Base-by-base conservation (phyloP, 257 asterid species). In the Lycium barbarum region DNA sequence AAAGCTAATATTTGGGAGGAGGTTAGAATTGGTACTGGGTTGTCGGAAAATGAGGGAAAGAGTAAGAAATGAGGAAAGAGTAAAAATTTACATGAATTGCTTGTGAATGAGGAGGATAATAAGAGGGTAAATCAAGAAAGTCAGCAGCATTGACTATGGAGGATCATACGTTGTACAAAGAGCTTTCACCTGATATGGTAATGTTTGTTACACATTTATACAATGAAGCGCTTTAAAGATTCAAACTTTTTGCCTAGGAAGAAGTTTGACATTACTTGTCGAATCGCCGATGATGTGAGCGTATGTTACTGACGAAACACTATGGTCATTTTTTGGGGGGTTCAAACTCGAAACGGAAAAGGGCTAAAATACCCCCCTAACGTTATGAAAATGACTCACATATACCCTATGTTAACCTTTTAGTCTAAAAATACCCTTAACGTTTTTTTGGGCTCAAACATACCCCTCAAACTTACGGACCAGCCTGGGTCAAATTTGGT, bases 111-210 rank as follows among this genome's bases (percentile, higher is more conserved):
- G 83, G 71, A 11, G 35, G 54, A 26, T 26, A 26, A 13, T 35
- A 35, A 82, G 72, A 49, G 65, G 14, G 82, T 79, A 84, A 57
- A 85, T 33, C 67, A 57, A 59, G 71, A 9, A 68, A 85, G 62
- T 71, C 35, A 45, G 84, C 54, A 85, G 85, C 83, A 36, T 76
- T 55, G 70, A 91, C 89, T 45, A 65, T 68, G 82, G 94, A 94
- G 86, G 87, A 91, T 87, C 87, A 83, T 5, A 86, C 33, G 80
- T 90, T 92, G 67, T 84, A 86, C 88, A 92, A 86, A 66, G 87
- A 86, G 87, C 95, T 95, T 82, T 92, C 98, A 20, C 11, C 92
- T 63, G 97, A 96, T 83, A 93, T 94, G 98, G 87, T 72, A 59
- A 45, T 86, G 90, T 89, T 95, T 47, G 89, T 85, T 40, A 83